Evolutionary conservation across 148 eudicot genomes (phyloP), one percentile per base, ranked within the genome.

Genomic region (Rhododendron ferrugineum): DNA sequence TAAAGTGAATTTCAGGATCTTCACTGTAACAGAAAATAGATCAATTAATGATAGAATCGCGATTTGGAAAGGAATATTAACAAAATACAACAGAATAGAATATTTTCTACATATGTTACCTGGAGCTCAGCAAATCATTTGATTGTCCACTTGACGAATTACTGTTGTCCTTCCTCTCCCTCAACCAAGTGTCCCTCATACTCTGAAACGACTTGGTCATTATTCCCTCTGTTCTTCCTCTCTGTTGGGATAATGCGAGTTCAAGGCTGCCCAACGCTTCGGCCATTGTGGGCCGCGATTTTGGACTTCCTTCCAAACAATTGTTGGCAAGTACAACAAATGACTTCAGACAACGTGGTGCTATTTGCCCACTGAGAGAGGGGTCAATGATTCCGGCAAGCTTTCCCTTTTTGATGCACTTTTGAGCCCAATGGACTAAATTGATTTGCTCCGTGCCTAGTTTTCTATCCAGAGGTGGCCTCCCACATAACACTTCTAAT

Each of bases 1-100:
- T 94, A 81, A 93, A 79, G 37, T 56, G 7, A 56, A 56, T 56
- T 56, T 56, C 62, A 56, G 62, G 6, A 56, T 56, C 62, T 20
- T 56, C 23, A 56, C 62, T 56, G 22, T 15, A 16, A 56, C 1
- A 16, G 22, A 56, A 56, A 56, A 56, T 18, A 56, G 62, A 56
- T 56, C 62, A 20, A 56, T 56, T 22, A 56, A 56, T 56, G 22
- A 56, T 3, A 56, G 22, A 16, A 56, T 3, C 62, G 16, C 6
- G 22, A 56, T 16, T 56, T 16, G 22, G 6, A 3, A 56, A 18
- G 23, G 62, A 56, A 56, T 56, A 18, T 56, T 56, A 56, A 56
- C 62, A 56, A 56, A 56, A 15, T 14, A 56, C 16, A 18, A 56
- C 62, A 4, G 62, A 56, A 18, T 56, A 18, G 4, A 2, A 37